Conservation (phyloP, 768 basidiomycete species). For the Dioszegia crocea region DNA sequence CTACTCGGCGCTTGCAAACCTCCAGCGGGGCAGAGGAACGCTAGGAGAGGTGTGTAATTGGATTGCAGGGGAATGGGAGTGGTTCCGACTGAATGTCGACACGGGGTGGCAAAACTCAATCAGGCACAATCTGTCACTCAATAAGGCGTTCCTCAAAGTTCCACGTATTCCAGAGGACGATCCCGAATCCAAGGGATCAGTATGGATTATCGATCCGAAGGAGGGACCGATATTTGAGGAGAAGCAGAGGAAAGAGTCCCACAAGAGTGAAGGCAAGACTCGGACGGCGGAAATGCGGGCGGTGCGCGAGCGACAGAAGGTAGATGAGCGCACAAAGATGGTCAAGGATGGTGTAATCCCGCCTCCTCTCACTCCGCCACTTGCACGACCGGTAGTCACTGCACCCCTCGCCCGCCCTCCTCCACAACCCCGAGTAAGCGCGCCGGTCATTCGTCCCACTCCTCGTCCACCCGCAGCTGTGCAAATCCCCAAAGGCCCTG, state of each 20-base stretch:
- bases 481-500: constrained; percentile 6
- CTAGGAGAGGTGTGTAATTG: constrained; percentile 86
- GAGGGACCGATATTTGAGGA: constrained; percentile 50
- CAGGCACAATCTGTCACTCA: constrained; percentile 89
- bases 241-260: constrained; percentile 39
- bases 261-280: constrained; percentile 33
- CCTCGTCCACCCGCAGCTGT: constrained; percentile 13
- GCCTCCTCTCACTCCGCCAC: constrained; percentile 3
- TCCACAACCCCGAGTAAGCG: constrained; percentile 2
- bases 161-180: constrained; percentile 75
- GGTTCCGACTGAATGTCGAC: constrained; percentile 79
- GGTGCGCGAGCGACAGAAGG: constrained; percentile 29
- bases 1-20: constrained; percentile 74
- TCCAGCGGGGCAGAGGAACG: constrained; percentile 58
- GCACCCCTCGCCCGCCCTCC: neutral
- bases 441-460: neutral
- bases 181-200: constrained; percentile 70
- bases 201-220: constrained; percentile 81
- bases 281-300: constrained; percentile 29
- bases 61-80: constrained; percentile 83
- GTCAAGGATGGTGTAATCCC: constrained; percentile 11
- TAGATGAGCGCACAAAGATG: constrained; percentile 27
- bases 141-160: constrained; percentile 84
- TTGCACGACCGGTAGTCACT: neutral
- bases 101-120: constrained; percentile 94